Base-by-base conservation (phyloP, 2,329 filamentous ascomycete species). In the Trichoderma atroviride region DNA sequence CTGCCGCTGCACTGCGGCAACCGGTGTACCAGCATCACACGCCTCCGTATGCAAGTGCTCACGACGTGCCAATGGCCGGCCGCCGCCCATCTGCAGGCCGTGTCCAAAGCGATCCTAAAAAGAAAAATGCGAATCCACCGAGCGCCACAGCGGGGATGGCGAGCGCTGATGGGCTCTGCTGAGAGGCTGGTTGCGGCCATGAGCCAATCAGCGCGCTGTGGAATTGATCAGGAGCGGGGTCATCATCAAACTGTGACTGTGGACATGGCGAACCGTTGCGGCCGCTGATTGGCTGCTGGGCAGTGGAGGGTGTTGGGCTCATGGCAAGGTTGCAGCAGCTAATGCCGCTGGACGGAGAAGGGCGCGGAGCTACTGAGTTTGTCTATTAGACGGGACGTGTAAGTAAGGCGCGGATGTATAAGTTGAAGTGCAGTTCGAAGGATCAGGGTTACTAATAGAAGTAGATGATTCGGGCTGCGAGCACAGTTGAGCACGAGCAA, bases 291-390 rank as follows among this genome's bases (percentile, higher is more conserved):
- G 65, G 65, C 31, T 4, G 9, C 52, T 19, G 24, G 33, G 47
- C 65, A 7, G 56, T 43, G 50, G 58, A 68, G 65, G 65, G 65
- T 47, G 64, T 58, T 43, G 64, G 64, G 27, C 64, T 59, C 64
- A 59, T 59, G 64, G 64, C 53, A 52, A 67, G 55, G 55, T 67
- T 67, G 64, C 64, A 67, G 64, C 64, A 37, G 47, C 64, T 58
- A 67, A 67, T 58, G 64, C 53, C 55, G 37, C 52, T 33, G 29
- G n/a, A 37, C 33, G 61, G 40, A 59, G 57, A 37, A 59, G 13
- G 14, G 14, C 47, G 64, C 64, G 64, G 64, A 67, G 37, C 64
- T 67, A 59, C 64, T 67, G 52, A 52, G 64, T 67, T 67, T 67
- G 64, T 66, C 40, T 58, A n/a, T 19, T 43, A 43, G 47, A 50